A percentile compares a stretch with the other conserved stretches of the same genome.
These are phyloP conservation scores for Termitomyces sp. DNA, from an alignment of 768 basidiomycete species.

Conservation along the genomic window DNA sequence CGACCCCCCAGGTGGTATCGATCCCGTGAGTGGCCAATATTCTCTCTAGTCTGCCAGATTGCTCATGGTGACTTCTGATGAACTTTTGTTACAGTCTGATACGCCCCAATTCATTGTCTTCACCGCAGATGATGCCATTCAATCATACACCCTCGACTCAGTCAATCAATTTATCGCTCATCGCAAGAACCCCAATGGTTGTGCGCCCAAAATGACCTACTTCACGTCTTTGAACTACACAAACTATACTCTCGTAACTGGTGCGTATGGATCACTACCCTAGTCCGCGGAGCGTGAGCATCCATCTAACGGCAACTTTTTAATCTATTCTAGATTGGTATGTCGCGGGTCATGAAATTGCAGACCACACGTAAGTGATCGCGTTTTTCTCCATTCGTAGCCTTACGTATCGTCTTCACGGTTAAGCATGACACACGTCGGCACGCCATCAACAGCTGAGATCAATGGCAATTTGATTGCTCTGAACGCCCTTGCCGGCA, in stretches of 20 bases:
- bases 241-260: constrained; percentile 69
- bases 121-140: constrained; percentile 74
- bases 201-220: constrained; percentile 72
- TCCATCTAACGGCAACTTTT: background rate
- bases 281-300: background rate
- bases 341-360: constrained; percentile 80
- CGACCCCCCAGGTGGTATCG: constrained; percentile 65
- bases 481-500: constrained; percentile 73
- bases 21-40: constrained; percentile 40
- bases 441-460: constrained; percentile 54
- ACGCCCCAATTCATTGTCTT: constrained; percentile 67
- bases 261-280: constrained; percentile 14
- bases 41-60: background rate
- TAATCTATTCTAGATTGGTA: constrained; percentile 51
- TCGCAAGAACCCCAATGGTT: constrained; percentile 74
- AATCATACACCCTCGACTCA: constrained; percentile 69
- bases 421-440: constrained; percentile 78
- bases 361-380: constrained; percentile 61
- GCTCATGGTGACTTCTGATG: background rate
- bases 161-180: constrained; percentile 73
- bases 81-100: constrained; percentile 34
- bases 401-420: background rate
- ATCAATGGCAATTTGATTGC: constrained; percentile 77
- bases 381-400: background rate
- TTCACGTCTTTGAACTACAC: constrained; percentile 69